Percentiles rank a stretch among this genome's conserved stretches.
Evolutionary conservation across 345 rosid genomes (phyloP).

Genomic region (Lenwebbia sp.): DNA sequence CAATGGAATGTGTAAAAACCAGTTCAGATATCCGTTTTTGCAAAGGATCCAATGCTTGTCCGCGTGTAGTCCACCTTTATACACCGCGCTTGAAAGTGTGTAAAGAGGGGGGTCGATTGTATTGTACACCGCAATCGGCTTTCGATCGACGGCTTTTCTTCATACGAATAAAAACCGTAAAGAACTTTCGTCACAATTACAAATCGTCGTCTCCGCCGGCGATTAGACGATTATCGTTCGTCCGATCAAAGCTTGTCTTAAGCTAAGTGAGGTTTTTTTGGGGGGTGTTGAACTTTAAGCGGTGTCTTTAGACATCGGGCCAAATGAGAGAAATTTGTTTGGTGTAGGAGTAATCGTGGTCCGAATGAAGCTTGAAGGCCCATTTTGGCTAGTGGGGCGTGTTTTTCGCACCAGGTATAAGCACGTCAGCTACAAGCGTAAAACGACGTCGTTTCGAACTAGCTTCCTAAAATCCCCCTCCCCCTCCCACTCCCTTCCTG

Average conservation of each 20-base stretch:
- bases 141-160: not conserved
- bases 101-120: not conserved
- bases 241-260: not conserved
- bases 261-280: not conserved
- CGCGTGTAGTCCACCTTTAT: not conserved
- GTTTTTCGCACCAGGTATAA: not conserved
- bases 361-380: not conserved
- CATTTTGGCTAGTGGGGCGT: not conserved
- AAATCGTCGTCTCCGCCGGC: not conserved
- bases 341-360: not conserved
- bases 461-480: not conserved
- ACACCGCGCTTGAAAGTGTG: not conserved
- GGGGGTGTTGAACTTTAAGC: not conserved
- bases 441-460: not conserved
- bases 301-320: not conserved
- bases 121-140: not conserved
- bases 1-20: not conserved
- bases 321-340: not conserved
- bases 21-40: not conserved
- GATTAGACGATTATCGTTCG: not conserved
- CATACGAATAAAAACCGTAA: not conserved
- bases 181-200: not conserved
- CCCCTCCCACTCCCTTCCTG: not conserved
- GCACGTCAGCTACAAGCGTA: not conserved
- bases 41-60: not conserved